Conservation (phyloP, 2,329 filamentous ascomycete species). For the Exophiala lecanii-corni region DNA sequence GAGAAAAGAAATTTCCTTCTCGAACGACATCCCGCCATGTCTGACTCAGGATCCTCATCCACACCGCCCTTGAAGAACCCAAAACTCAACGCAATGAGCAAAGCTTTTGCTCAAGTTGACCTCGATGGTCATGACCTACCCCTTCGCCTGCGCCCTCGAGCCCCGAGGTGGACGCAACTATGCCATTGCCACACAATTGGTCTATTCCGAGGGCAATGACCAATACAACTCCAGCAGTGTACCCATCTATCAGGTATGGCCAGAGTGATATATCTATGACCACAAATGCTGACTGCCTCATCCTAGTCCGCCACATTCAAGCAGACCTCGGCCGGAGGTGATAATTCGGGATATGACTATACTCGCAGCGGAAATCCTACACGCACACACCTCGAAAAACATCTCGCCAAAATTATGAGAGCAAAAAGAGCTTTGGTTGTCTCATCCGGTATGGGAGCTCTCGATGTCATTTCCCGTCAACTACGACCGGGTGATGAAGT, state of each 20-base stretch:
- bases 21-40: conserved; percentile 20
- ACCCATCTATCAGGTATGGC: conserved; percentile 79
- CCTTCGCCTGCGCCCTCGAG: conserved; percentile 91
- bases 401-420: conserved; percentile 98
- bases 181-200: conserved; percentile 89
- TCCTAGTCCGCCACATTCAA: conserved; percentile 94
- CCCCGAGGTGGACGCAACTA: conserved; percentile 83
- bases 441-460: conserved; percentile 92
- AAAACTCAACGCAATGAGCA: conserved; percentile 37
- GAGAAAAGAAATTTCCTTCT: conserved; percentile 1
- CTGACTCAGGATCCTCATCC: conserved; percentile 27
- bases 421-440: conserved; percentile 86
- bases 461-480: conserved; percentile 91
- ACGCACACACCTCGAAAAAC: conserved; percentile 88
- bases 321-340: conserved; percentile 63
- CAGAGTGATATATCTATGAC: too few species aligned
- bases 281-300: too few species aligned
- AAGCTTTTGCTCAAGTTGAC: conserved; percentile 61
- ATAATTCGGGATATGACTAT: conserved; percentile 93
- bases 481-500: conserved; percentile 93
- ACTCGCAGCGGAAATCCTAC: conserved; percentile 97
- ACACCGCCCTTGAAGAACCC: conserved; percentile 26
- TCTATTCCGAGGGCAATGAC: conserved; percentile 92
- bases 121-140: conserved; percentile 80
- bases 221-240: conserved; percentile 96